These are phyloP conservation scores for Colletotrichum tanaceti DNA, from an alignment of 2,329 filamentous ascomycete genomes.

Conservation along the genomic window DNA sequence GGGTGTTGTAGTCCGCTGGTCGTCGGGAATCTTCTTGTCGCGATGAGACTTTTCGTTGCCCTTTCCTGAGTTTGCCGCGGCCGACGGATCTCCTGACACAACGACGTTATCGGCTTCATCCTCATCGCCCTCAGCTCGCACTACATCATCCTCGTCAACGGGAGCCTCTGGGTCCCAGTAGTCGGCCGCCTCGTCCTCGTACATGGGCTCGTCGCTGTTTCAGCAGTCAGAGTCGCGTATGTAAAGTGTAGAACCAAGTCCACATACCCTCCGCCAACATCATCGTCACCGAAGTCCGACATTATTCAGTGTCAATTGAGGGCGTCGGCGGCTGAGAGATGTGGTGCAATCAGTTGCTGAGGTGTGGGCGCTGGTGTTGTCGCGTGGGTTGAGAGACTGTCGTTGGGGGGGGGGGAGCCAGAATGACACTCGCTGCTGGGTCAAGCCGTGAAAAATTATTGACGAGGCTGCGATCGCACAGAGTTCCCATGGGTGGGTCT, in stretches of 20 bases:
- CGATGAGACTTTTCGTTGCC: slow-evolving; percentile 68
- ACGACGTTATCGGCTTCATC: slow-evolving; percentile 71
- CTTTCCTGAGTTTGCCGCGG: slow-evolving; percentile 66
- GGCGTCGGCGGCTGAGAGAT: not conserved
- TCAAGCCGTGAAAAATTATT: slow-evolving; percentile 42
- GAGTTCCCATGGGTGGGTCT: slow-evolving; percentile 11
- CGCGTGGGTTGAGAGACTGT: slow-evolving; percentile 22
- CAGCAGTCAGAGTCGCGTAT: slow-evolving; percentile 20
- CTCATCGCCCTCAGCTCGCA: slow-evolving; percentile 63
- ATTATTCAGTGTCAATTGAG: slow-evolving; percentile 55
- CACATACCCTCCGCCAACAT: slow-evolving; percentile 43
- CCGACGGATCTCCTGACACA: slow-evolving; percentile 70
- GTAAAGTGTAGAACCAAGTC: slow-evolving; percentile 12
- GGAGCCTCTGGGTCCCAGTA: slow-evolving; percentile 59
- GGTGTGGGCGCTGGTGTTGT: slow-evolving; percentile 3
- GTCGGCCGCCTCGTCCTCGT: slow-evolving; percentile 72
- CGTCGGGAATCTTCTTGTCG: slow-evolving; percentile 90
- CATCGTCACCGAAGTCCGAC: slow-evolving; percentile 80
- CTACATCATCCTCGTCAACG: slow-evolving; percentile 67
- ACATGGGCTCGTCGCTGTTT: slow-evolving; percentile 74
- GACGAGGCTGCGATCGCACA: slow-evolving; percentile 40
- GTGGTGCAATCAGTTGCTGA: not conserved
- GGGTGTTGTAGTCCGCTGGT: slow-evolving; percentile 90
- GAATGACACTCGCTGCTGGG: slow-evolving; percentile 18
- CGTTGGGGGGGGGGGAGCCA: slow-evolving; percentile 27